A percentile compares a stretch with the other conserved stretches of the same genome.
Conservation (phyloP, 108 stramenopile genomes). For the Skeletonema grethae region DNA sequence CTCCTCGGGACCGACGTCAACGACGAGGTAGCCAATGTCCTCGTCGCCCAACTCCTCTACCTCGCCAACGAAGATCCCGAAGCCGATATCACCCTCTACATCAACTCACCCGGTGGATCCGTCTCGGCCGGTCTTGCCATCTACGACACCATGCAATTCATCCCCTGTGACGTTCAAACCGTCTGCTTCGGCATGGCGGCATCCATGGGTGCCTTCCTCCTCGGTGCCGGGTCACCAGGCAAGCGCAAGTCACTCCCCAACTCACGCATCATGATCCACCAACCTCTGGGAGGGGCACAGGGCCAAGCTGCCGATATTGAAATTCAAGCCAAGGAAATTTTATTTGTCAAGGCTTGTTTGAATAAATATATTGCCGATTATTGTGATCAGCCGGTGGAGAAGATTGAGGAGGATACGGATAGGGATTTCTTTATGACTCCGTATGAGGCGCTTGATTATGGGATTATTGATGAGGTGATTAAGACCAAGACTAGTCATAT, state of each 20-base stretch:
- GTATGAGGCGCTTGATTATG: constrained; percentile 93
- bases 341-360: constrained; percentile 88
- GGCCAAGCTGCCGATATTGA: constrained; percentile 97
- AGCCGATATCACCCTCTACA: constrained; percentile 95
- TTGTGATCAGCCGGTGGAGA: constrained; percentile 90
- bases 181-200: constrained; percentile 99
- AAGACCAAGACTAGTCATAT: constrained; percentile 93
- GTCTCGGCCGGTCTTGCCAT: constrained; percentile 94
- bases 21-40: constrained; percentile 94
- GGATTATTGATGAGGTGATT: constrained; percentile 97
- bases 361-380: constrained; percentile 94
- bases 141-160: constrained; percentile 97
- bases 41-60: constrained; percentile 92
- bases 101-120: constrained; percentile 92
- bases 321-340: constrained; percentile 97
- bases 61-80: constrained; percentile 94
- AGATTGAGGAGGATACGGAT: constrained; percentile 95
- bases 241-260: constrained; percentile 92
- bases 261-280: constrained; percentile 98
- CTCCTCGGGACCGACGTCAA: constrained; percentile 86
- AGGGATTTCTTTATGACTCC: constrained; percentile 98
- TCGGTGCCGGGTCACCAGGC: constrained; percentile 91
- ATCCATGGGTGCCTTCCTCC: constrained; percentile 94
- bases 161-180: constrained; percentile 94
- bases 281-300: constrained; percentile 96